A percentile compares a stretch with the other conserved stretches of the same genome.
phyloP scores from a whole-genome alignment of 1,284 basidiomycete species.

The Tausonia pullulans region DNA sequence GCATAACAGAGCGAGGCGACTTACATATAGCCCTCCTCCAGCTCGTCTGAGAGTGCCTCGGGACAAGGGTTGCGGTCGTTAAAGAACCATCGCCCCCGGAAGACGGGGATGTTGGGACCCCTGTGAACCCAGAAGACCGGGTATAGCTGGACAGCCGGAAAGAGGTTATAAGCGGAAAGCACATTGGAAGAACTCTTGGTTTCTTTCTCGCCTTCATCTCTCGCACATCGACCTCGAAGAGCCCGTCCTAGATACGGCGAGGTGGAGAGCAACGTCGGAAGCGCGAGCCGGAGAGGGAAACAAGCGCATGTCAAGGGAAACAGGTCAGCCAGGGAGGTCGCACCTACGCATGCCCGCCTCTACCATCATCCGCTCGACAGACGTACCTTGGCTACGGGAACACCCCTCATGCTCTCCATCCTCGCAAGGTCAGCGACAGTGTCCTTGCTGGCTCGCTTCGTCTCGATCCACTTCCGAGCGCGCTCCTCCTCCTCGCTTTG shows the following conservation, averaged over 20 bases:
- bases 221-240: conserved; percentile 32
- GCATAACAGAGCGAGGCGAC: conserved; percentile 8
- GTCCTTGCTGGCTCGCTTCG: conserved; percentile 11
- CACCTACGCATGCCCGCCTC: too few relatives aligned
- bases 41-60: conserved; percentile 39
- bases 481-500: conserved; percentile 19
- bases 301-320: neutral
- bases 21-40: conserved; percentile 40
- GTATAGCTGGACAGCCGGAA: conserved; percentile 26
- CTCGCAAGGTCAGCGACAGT: conserved; percentile 22
- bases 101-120: conserved; percentile 38
- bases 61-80: conserved; percentile 39
- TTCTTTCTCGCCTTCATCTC: conserved; percentile 9
- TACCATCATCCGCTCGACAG: too few relatives aligned
- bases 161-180: neutral
- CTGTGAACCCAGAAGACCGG: conserved; percentile 45
- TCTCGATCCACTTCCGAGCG: conserved; percentile 17
- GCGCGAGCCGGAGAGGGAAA: too few relatives aligned
- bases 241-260: conserved; percentile 28
- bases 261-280: neutral
- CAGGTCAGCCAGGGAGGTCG: too few relatives aligned
- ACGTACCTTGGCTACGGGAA: conserved; percentile 34
- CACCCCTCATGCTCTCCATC: conserved; percentile 26
- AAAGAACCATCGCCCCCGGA: conserved; percentile 43
- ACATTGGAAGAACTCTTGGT: neutral